A percentile compares a stretch with the other conserved stretches of the same genome.
Evolutionary conservation across 345 rosid genomes (phyloP).

Genomic region (Rubroshorea leprosula): DNA sequence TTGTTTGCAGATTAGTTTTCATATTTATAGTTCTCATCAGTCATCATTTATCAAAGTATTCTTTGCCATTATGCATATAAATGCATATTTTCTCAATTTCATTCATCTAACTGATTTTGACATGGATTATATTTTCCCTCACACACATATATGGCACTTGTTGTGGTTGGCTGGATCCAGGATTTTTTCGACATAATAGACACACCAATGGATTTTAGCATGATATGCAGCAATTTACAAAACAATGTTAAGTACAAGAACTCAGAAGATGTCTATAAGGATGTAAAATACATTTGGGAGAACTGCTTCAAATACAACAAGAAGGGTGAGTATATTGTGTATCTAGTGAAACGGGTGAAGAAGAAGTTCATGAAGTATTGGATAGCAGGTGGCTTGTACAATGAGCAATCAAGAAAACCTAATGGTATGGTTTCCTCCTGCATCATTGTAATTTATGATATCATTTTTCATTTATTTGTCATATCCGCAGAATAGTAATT

Average conservation of each 20-base stretch:
- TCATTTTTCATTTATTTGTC: not conserved
- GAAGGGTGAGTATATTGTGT: constrained; percentile 60
- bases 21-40: too few species aligned
- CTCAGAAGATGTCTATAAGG: constrained; percentile 46
- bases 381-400: constrained; percentile 44
- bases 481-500: not conserved
- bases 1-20: too few species aligned
- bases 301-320: constrained; percentile 49
- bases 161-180: constrained; percentile 25
- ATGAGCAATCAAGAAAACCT: constrained; percentile 24
- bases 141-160: not conserved
- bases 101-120: too few species aligned
- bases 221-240: constrained; percentile 48
- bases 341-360: constrained; percentile 56
- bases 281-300: constrained; percentile 54
- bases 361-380: constrained; percentile 63
- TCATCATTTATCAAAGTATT: too few species aligned
- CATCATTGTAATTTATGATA: not conserved
- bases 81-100: too few species aligned
- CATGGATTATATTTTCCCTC: too few species aligned
- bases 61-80: too few species aligned
- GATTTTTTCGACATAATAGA: constrained; percentile 49
- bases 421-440: constrained; percentile 18
- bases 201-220: constrained; percentile 65
- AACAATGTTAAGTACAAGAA: constrained; percentile 41